These are phyloP conservation scores for Populus alba DNA, from an alignment of 345 rosid species.

Conservation along the genomic window DNA sequence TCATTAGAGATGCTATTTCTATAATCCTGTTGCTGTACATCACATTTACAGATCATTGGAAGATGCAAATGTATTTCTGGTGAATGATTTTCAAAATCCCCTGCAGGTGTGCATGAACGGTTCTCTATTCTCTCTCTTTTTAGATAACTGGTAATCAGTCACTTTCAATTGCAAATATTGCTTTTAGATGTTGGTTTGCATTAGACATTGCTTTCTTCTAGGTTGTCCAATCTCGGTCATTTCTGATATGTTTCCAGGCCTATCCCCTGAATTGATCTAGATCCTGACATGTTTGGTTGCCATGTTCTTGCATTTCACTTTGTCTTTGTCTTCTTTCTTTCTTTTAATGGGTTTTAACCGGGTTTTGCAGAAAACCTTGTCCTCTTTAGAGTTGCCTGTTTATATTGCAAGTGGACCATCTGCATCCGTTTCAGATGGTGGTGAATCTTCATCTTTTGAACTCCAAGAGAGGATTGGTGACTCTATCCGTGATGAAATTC, in stretches of 20 bases:
- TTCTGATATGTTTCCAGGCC: neutral
- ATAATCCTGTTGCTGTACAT: conserved; percentile 8
- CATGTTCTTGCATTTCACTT: neutral
- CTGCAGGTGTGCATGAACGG: conserved; percentile 58
- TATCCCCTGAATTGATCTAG: neutral
- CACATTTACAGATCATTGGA: conserved; percentile 69
- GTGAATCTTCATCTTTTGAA: conserved; percentile 43
- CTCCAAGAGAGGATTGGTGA: conserved; percentile 44
- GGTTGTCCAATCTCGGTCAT: neutral
- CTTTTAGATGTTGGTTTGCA: neutral
- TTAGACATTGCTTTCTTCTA: neutral
- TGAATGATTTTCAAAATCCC: conserved; percentile 84
- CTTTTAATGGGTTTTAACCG: conserved; percentile 14
- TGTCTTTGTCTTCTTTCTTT: neutral
- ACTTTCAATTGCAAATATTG: conserved; percentile 6
- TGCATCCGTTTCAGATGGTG: conserved; percentile 38
- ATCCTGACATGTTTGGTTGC: neutral
- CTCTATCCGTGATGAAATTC: conserved; percentile 25
- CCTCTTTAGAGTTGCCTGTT: conserved; percentile 90
- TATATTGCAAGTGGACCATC: conserved; percentile 58
- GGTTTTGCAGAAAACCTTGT: conserved; percentile 65
- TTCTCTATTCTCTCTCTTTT: neutral
- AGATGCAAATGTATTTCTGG: conserved; percentile 84
- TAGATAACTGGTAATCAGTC: neutral
- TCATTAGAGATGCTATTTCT: conserved; percentile 9